Percentiles rank a stretch among this genome's conserved stretches.
phyloP scores from a whole-genome alignment of 2,329 filamentous ascomycete species.

The Orbilia blumenaviensis region DNA sequence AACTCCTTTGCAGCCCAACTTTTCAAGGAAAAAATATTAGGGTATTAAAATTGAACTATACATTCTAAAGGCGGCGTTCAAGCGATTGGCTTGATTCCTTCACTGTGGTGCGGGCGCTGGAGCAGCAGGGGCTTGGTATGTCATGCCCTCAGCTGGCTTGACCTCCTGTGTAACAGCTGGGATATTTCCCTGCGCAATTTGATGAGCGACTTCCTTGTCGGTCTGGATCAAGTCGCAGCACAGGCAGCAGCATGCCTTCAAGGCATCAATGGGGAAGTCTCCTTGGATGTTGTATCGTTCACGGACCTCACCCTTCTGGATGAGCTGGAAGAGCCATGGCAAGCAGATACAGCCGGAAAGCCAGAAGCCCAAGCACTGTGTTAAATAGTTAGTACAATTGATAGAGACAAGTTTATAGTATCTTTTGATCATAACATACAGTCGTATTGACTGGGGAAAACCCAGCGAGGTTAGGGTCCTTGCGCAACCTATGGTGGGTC shows the following conservation, averaged over 20 bases:
- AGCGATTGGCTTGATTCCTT: background rate
- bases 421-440: constrained; percentile 54
- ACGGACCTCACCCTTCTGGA: constrained; percentile 68
- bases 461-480: constrained; percentile 58
- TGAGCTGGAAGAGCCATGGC: constrained; percentile 62
- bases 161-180: constrained; percentile 39
- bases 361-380: constrained; percentile 52
- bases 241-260: constrained; percentile 66
- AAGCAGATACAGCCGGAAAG: constrained; percentile 50
- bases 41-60: constrained; percentile 37
- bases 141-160: constrained; percentile 46
- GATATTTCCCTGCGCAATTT: constrained; percentile 43
- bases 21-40: constrained; percentile 39
- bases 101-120: constrained; percentile 33
- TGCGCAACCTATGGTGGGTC: constrained; percentile 59
- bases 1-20: constrained; percentile 34
- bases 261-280: constrained; percentile 65
- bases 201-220: constrained; percentile 60
- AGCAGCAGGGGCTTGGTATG: constrained; percentile 25
- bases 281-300: constrained; percentile 68
- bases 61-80: constrained; percentile 9
- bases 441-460: constrained; percentile 59
- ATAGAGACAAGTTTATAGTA: background rate
- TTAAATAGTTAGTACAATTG: background rate
- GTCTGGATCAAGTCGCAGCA: constrained; percentile 70